phyloP scores from a whole-genome alignment of 2,329 filamentous ascomycete genomes.

The Aspergillus piperis region DNA sequence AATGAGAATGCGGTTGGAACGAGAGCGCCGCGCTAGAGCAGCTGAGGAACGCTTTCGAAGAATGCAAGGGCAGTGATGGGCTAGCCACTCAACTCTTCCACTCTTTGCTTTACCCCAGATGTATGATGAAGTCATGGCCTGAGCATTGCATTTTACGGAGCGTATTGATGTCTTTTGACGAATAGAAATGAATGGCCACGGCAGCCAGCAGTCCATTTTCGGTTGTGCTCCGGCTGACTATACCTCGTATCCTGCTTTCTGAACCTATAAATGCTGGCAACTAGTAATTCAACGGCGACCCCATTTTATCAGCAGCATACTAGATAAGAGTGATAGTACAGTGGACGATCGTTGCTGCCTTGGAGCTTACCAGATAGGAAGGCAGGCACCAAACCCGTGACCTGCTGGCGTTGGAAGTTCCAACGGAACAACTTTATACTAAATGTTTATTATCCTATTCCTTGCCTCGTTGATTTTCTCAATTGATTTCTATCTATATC shows the following conservation, averaged over 20 bases:
- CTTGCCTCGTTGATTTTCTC: neutral
- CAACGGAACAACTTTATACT: neutral
- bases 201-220: too few relatives aligned
- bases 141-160: neutral
- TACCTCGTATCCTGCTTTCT: too few relatives aligned
- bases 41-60: constrained; percentile 82
- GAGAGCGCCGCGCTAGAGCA: constrained; percentile 85
- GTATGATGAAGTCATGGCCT: neutral
- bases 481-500: neutral
- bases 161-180: neutral
- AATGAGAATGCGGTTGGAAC: constrained; percentile 78
- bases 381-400: neutral
- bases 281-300: too few relatives aligned
- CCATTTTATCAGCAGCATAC: too few relatives aligned
- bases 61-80: constrained; percentile 52
- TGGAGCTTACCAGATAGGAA: neutral
- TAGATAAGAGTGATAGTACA: too few relatives aligned
- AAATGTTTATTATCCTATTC: neutral
- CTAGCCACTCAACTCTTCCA: too few relatives aligned
- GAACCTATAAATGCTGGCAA: too few relatives aligned
- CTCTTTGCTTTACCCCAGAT: neutral
- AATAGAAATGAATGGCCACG: neutral
- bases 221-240: too few relatives aligned
- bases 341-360: neutral
- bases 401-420: neutral